Base-by-base conservation (phyloP, 2,329 filamentous ascomycete genomes). In the Phoma sp. region DNA sequence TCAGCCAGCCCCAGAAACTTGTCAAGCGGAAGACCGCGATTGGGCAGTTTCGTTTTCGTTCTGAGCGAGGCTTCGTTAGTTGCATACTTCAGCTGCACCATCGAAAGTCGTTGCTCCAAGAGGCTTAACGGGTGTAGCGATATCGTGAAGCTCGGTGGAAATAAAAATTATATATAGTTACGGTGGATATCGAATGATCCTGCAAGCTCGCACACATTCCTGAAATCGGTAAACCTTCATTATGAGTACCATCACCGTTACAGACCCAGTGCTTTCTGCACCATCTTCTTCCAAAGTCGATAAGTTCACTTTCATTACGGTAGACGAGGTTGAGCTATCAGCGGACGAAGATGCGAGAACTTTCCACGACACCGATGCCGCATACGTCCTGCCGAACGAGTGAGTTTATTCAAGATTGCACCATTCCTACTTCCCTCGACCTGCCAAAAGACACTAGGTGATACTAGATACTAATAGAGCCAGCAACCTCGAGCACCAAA, bases 401-500 rank as follows among this genome's bases (percentile, higher is more conserved):
- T 48, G 21, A 25, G 45, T 30, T 12, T 4, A 14, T 5, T n/a
- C n/a, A n/a, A n/a, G n/a, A n/a, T n/a, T n/a, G n/a, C n/a, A n/a
- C n/a, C n/a, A n/a, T n/a, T n/a, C n/a, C n/a, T n/a, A n/a, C n/a
- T n/a, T n/a, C n/a, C n/a, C n/a, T n/a, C n/a, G n/a, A n/a, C n/a
- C n/a, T n/a, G n/a, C n/a, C n/a, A n/a, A n/a, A n/a, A n/a, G n/a
- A n/a, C n/a, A n/a, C n/a, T n/a, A n/a, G n/a, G n/a, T n/a, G n/a
- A n/a, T n/a, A 26, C n/a, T 14, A 29, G n/a, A 21, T 3, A 36
- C 11, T 47, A n/a, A 47, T 7, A 17, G 1, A 2, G 26, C 5
- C 21, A 61, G 58, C 29, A 56, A 53, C n/a, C 28, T 40, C 34
- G 64, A 68, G 47, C 64, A 67, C 30, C 33, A 59, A 18, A 53